These are phyloP conservation scores for Phoenix roebelenii DNA, from an alignment of 176 grass and related monocot genomes.

Conservation along the genomic window DNA sequence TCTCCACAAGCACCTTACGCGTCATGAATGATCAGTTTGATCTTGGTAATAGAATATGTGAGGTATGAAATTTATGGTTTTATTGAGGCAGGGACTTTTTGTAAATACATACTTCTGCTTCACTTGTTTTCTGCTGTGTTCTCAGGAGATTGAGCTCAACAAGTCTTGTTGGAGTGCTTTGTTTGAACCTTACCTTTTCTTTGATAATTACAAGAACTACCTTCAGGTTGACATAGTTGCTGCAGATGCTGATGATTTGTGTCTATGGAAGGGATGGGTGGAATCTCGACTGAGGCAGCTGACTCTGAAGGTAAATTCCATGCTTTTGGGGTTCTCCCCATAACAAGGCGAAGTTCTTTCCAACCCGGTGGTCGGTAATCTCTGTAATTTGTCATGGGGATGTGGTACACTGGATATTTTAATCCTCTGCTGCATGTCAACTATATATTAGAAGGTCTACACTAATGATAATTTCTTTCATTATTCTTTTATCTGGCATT, in stretches of 20 bases:
- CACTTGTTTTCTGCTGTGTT: neutral
- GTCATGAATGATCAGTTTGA: constrained; percentile 88
- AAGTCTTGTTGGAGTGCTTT: constrained; percentile 67
- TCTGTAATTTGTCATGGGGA: no score
- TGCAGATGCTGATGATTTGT: constrained; percentile 65
- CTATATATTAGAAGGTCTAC: no score
- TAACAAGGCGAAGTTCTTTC: neutral
- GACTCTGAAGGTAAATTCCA: constrained; percentile 62
- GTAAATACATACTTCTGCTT: constrained; percentile 6
- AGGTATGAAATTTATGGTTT: constrained; percentile 34
- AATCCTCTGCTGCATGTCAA: no score
- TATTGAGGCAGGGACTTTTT: neutral
- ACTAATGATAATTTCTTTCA: neutral
- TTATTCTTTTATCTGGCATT: neutral
- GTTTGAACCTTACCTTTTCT: constrained; percentile 76
- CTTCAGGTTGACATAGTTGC: constrained; percentile 86
- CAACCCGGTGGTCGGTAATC: no score
- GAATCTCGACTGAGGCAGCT: constrained; percentile 88
- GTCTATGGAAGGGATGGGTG: constrained; percentile 97
- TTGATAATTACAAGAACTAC: constrained; percentile 95
- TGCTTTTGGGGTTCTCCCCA: neutral
- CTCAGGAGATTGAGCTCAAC: constrained; percentile 80
- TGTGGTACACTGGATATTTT: no score
- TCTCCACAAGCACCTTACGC: constrained; percentile 80
- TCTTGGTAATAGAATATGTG: constrained; percentile 71